Base-by-base conservation (phyloP, 495 filamentous ascomycete species). In the Neurospora tetrasperma region DNA sequence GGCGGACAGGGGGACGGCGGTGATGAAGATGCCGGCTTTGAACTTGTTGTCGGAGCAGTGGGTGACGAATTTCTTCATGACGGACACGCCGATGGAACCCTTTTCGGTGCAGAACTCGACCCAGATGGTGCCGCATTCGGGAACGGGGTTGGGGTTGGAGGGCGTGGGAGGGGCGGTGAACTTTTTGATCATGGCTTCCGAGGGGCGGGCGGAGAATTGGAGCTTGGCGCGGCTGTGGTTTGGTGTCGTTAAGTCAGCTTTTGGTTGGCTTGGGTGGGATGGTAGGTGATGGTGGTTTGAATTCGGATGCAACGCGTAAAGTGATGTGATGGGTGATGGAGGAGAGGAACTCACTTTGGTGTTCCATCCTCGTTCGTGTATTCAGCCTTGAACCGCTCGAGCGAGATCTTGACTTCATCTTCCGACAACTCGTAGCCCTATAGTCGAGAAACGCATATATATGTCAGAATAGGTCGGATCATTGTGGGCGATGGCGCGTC, bases 361-460 rank as follows among this genome's bases (percentile, higher is more conserved):
- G 84, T 88, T 69, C 94, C 94, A 75, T 91, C 88, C 62, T 83
- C 82, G 79, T 90, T 88, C 44, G 86, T 84, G 81, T 89, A 97
- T 75, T 90, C 85, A 10, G 73, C 69, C 71, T 84, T 85, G 85
- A 99, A 99, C 12, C 91, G 87, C 9, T 90, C 86, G 18, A 97
- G 90, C 3, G 91, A 86, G 75, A 97, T 91, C 77, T 88, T 87
- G 72, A 97, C 87, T 87, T 99, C 96, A 38, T 94, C 91, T 69
- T 98, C 93, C 38, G 93, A 85, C 23, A 99, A 85, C 79, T 96
- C 91, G 83, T 99, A 99, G 74, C 95, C 95, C 94, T 97, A 42
- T 7, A 39, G 31, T 23, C 39, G 31, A 38, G 35, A 16, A 3
- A 68, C 16, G 10, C 4, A 12, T 16, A 8, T 1, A 31, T 2